Base-by-base conservation (phyloP, 306 rosid genomes). In the Luffa aegyptiaca region DNA sequence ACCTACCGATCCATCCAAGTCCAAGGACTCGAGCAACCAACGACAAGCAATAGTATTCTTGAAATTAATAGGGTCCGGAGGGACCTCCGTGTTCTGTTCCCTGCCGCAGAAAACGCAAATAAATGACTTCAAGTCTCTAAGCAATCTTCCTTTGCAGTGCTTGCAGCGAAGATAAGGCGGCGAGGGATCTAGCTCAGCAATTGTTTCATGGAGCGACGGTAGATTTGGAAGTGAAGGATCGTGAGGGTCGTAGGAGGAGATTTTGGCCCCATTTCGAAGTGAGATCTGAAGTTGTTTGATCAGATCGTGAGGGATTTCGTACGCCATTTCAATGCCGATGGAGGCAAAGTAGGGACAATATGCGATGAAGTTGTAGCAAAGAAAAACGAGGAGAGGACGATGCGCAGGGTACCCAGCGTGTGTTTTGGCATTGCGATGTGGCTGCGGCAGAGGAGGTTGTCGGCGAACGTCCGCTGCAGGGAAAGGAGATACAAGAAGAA, bases 1-100 rank as follows among this genome's bases (percentile, higher is more conserved):
- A n/a, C 80, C n/a, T 89, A 96, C 99, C 94, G 94, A 90, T 89
- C 93, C 97, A 83, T 89, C 88, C 36, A 96, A 86, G 49, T 82
- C 61, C 51, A 96, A 85, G 49, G 93, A 91, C 3, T 89, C 87
- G 69, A 96, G 98, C 52, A 96, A 77, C 97, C 93, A 96, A 5
- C 86, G 89, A 82, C 84, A 96, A 2, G 96, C 98, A 14, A 87
- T 8, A 44, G 98, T 87, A 80, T 77, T 83, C 14, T 83, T 88
- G 79, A 91, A 96, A 82, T 85, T 87, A 90, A 96, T 84, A 3
- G 98, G 91, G 7, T 90, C 92, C 0, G 97, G 99, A 72, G 89
- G 92, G 55, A 88, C 88, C 41, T 88, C 97, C 76, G 84, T 61
- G 66, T 41, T 83, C 44, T 86, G 87, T 81, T 89, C 87, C 20